These are phyloP conservation scores for Dentipellis fragilis DNA, from an alignment of 768 basidiomycete genomes.

Conservation along the genomic window DNA sequence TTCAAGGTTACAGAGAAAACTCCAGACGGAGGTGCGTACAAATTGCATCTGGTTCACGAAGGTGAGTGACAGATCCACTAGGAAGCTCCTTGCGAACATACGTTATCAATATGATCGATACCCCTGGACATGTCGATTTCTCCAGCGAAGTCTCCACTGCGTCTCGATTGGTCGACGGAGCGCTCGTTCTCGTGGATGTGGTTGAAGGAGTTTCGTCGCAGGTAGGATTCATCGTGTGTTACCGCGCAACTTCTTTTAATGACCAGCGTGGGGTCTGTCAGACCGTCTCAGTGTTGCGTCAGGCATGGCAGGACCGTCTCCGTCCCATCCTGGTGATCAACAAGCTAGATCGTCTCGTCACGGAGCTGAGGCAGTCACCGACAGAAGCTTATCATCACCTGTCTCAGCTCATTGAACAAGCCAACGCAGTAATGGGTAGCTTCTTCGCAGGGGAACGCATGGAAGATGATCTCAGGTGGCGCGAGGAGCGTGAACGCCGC, in stretches of 20 bases:
- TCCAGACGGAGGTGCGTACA: constrained; percentile 44
- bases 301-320: constrained; percentile 87
- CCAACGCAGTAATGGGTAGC: constrained; percentile 95
- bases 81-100: constrained; percentile 58
- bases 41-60: constrained; percentile 2
- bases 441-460: constrained; percentile 94
- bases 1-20: constrained; percentile 69
- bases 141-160: constrained; percentile 95
- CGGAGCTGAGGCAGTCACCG: constrained; percentile 85
- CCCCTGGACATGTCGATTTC: constrained; percentile 98
- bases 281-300: constrained; percentile 92
- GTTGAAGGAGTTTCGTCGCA: constrained; percentile 99
- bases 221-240: constrained; percentile 30
- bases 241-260: too few species aligned
- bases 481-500: constrained; percentile 82
- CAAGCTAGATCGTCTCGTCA: constrained; percentile 90
- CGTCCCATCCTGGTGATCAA: constrained; percentile 93
- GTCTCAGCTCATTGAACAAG: constrained; percentile 87
- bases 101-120: constrained; percentile 93
- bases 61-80: constrained; percentile 29
- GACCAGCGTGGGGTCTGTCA: constrained; percentile 20
- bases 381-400: constrained; percentile 92
- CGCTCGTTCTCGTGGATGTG: constrained; percentile 89
- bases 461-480: constrained; percentile 93
- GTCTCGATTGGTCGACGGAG: constrained; percentile 88